Evolutionary conservation across 2,329 filamentous ascomycete species (phyloP), one percentile per base, ranked within the genome.

Genomic region (Neofusicoccum ribis): DNA sequence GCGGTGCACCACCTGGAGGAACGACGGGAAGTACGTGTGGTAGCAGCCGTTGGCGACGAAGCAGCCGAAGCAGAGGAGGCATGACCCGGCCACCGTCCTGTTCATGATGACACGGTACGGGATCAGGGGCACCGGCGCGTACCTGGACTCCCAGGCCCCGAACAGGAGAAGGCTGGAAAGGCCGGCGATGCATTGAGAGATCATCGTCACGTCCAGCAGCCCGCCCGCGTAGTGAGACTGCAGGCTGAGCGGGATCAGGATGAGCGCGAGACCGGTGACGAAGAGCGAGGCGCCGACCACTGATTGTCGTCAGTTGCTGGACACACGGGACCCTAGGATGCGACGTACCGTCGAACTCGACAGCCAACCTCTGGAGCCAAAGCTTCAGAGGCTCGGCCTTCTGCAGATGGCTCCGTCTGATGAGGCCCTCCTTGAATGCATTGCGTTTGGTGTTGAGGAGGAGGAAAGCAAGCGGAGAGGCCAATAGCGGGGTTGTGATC

Each of bases 171-270:
- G 72, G 14, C 74, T 68, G 1, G 74, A 31, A 52, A 78, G 63
- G 5, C 78, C 78, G 15, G 79, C 63, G 11, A 80, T 72, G n/a
- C 79, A 72, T 71, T 79, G 77, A 67, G 74, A 72, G 66, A 81
- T 79, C 68, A 82, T 79, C 68, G 74, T 74, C 3, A 68, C 67
- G 2, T 75, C 73, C 5, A 70, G 69, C 78, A 78, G 81, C 23
- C 69, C 70, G 1, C 72, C 34, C 66, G 72, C 37, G 8, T 58
- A 23, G 52, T 36, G 39, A 17, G 52, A 58, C 8, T 27, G 52
- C 1, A 39, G 23, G 36, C 72, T 88, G 73, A 93, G 87, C 0
- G 90, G 88, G 9, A 93, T 83, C 20, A 92, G 79, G 71, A 92
- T 86, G 11, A 91, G 77, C 0, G 84, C 81, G 69, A 89, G 84